Evolutionary conservation across 805 yeast species (phyloP), one percentile per base, ranked within the genome.

Genomic region (Limtongia smithiae): DNA sequence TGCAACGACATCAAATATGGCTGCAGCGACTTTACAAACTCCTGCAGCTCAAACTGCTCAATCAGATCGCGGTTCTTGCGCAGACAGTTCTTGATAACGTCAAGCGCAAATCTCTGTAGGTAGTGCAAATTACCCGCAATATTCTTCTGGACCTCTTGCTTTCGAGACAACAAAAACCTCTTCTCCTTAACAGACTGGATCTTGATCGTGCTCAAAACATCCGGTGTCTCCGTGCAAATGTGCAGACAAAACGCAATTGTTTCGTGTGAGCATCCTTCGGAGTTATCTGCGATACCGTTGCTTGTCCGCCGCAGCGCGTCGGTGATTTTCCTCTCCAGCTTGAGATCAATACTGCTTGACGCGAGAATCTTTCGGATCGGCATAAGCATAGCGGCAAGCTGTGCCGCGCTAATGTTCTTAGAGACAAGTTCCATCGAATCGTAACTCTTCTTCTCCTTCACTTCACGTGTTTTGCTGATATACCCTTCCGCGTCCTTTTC

Each of bases 401-500:
- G 66, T 4, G 74, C 66, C 50, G 89, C 70, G 14, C 77, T 71
- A 31, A 91, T 76, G 61, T 80, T 79, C 14, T 79, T 67, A 0
- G 95, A 77, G 40, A 91, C 62, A 17, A 88, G 70, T 67, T 90
- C 95, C 24, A 83, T 94, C 4, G 93, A 80, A 59, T 93, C 97
- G 63, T 71, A 85, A 71, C 95, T 83, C 68, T 88, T 88, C 62
- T 86, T 87, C 57, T 80, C 82, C 64, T 88, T 90, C 31, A 93
- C 91, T 71, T 91, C 98, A 60, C 84, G 85, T 81, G 89, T 85
- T 54, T 82, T 81, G 27, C 86, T 82, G 44, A 78, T 78, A 62
- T 93, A 91, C 17, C 89, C 96, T 54, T 89, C 97, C 4, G 93
- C 90, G 57, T 93, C 97, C 64, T 93, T 91, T 62, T 93, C 97